These are phyloP conservation scores for Aspergillus fumigatus DNA, from an alignment of 2,329 filamentous ascomycete genomes.

Conservation along the genomic window DNA sequence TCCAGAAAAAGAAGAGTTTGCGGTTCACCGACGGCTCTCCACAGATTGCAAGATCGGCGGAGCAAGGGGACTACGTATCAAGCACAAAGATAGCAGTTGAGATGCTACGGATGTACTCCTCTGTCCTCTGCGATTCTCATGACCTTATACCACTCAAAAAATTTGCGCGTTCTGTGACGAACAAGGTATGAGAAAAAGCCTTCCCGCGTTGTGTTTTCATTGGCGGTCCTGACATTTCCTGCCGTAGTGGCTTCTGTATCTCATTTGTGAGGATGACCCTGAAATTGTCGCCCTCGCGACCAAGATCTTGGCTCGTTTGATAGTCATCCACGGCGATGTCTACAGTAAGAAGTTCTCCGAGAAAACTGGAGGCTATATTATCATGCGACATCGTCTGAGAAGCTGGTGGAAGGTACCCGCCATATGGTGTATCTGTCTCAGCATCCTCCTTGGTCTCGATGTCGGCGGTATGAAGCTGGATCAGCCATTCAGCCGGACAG, in stretches of 20 bases:
- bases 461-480: constrained; percentile 70
- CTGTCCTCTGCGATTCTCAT: constrained; percentile 69
- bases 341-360: constrained; percentile 83
- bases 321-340: constrained; percentile 73
- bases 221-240: constrained; percentile 2
- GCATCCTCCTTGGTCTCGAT: constrained; percentile 81
- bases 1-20: constrained; percentile 45
- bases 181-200: constrained; percentile 61
- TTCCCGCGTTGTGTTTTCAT: not conserved
- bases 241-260: constrained; percentile 77
- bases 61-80: constrained; percentile 38
- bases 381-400: constrained; percentile 77
- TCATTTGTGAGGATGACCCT: constrained; percentile 80
- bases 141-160: constrained; percentile 69
- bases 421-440: constrained; percentile 83
- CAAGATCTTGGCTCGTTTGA: constrained; percentile 76
- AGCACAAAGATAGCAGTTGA: constrained; percentile 69
- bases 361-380: constrained; percentile 81
- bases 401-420: constrained; percentile 83
- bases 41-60: constrained; percentile 31
- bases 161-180: constrained; percentile 91
- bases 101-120: constrained; percentile 72
- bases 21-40: constrained; percentile 29
- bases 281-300: constrained; percentile 75
- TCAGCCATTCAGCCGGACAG: constrained; percentile 67